Evolutionary conservation across 2,329 filamentous ascomycete species (phyloP).

Genomic region (Cladosporium sp.): DNA sequence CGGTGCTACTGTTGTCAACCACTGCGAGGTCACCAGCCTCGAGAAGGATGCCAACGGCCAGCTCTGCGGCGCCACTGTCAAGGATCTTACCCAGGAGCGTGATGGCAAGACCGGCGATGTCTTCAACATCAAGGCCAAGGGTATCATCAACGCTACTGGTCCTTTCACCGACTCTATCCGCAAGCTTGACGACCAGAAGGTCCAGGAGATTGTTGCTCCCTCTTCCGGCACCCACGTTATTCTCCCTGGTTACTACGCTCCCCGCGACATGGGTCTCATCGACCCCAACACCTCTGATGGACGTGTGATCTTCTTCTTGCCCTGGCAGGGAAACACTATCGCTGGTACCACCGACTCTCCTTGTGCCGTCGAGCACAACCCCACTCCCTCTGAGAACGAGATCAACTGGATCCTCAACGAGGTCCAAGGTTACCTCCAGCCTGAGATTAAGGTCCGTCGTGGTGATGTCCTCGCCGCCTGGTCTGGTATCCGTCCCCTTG

Average conservation of each 20-base stretch:
- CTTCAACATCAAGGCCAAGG: conserved; percentile 74
- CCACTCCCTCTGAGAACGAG: conserved; percentile 77
- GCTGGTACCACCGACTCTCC: conserved; percentile 85
- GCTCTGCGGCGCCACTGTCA: conserved; percentile 72
- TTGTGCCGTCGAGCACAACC: conserved; percentile 70
- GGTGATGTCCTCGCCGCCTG: conserved; percentile 88
- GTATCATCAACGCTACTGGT: conserved; percentile 85
- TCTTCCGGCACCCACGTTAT: conserved; percentile 85
- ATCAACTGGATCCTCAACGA: conserved; percentile 87
- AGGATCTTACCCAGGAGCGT: conserved; percentile 68
- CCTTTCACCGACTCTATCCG: conserved; percentile 85
- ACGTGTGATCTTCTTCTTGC: conserved; percentile 88
- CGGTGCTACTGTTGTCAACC: conserved; percentile 79
- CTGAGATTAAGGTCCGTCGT: conserved; percentile 80
- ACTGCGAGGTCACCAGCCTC: conserved; percentile 76
- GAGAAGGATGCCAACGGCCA: conserved; percentile 73
- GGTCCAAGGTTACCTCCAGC: conserved; percentile 77
- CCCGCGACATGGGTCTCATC: conserved; percentile 82
- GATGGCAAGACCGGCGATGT: conserved; percentile 64
- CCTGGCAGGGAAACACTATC: conserved; percentile 91
- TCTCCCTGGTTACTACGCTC: conserved; percentile 83
- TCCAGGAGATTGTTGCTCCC: conserved; percentile 79
- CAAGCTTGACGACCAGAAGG: conserved; percentile 75
- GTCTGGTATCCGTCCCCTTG: conserved; percentile 83
- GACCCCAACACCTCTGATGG: conserved; percentile 86